Percentiles rank a stretch among this genome's conserved stretches.
Conservation (phyloP, 2,329 filamentous ascomycete species). For the Amauroascus niger region DNA sequence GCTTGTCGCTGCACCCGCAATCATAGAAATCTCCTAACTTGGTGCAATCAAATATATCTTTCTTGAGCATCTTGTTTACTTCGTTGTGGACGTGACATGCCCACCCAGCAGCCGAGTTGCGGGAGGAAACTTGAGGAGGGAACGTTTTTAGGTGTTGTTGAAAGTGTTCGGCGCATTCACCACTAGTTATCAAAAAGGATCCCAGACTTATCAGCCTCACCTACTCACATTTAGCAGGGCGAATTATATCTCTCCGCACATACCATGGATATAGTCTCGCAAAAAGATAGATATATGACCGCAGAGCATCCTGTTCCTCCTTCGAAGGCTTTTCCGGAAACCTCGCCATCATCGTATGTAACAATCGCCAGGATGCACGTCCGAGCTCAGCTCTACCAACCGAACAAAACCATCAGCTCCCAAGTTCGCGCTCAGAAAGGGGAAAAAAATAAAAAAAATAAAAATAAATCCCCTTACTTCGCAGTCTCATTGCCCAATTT, state of each 20-base stretch:
- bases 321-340: slow-evolving; percentile 54
- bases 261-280: slow-evolving; percentile 57
- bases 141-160: slow-evolving; percentile 51
- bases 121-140: slow-evolving; percentile 54
- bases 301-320: slow-evolving; percentile 51
- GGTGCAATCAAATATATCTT: slow-evolving; percentile 53
- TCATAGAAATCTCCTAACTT: slow-evolving; percentile 59
- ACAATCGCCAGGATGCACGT: slow-evolving; percentile 55
- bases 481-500: slow-evolving; percentile 42
- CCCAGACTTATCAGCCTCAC: neutral
- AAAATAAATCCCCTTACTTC: slow-evolving; percentile 29
- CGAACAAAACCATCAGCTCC: neutral
- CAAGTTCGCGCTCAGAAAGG: too few relatives aligned
- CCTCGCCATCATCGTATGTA: slow-evolving; percentile 57
- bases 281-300: slow-evolving; percentile 54
- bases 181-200: slow-evolving; percentile 31
- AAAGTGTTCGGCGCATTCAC: slow-evolving; percentile 58
- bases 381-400: slow-evolving; percentile 50
- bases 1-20: slow-evolving; percentile 52
- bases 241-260: neutral
- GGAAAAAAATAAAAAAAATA: too few relatives aligned
- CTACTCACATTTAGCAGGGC: neutral
- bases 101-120: slow-evolving; percentile 55
- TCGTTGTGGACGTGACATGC: slow-evolving; percentile 58
- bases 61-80: slow-evolving; percentile 53